Conservation (phyloP, 306 rosid species). For the Vicia sativa region DNA sequence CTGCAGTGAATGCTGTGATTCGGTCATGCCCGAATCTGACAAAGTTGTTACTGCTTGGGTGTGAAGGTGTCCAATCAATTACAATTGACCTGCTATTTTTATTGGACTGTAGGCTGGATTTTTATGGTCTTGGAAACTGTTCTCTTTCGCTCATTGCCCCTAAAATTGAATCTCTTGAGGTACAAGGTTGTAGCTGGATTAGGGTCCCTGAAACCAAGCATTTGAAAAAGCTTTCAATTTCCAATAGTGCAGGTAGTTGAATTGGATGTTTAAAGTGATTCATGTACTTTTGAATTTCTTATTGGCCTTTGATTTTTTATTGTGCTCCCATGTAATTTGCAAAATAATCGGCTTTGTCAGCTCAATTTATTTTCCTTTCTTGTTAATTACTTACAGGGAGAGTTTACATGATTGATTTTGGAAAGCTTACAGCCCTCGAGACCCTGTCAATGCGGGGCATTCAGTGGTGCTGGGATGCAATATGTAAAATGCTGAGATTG, state of each 20-base stretch:
- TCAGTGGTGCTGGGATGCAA: slow-evolving; percentile 96
- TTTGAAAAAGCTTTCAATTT: slow-evolving; percentile 71
- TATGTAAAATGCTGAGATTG: slow-evolving; percentile 77
- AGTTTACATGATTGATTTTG: slow-evolving; percentile 90
- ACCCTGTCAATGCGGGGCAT: slow-evolving; percentile 77
- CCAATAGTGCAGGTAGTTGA: slow-evolving; percentile 77
- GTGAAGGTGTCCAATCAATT: slow-evolving; percentile 75
- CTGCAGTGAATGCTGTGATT: slow-evolving; percentile 56
- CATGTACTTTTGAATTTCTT: slow-evolving; percentile 21
- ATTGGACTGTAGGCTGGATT: slow-evolving; percentile 84
- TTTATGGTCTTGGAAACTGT: slow-evolving; percentile 80
- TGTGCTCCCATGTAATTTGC: not conserved
- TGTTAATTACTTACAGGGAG: slow-evolving; percentile 60
- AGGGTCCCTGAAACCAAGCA: slow-evolving; percentile 61
- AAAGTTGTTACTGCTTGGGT: slow-evolving; percentile 75
- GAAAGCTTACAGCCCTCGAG: slow-evolving; percentile 72
- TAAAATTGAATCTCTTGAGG: slow-evolving; percentile 74
- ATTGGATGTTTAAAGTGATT: slow-evolving; percentile 30
- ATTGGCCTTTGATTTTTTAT: not conserved
- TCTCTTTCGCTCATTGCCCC: slow-evolving; percentile 67
- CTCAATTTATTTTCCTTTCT: slow-evolving; percentile 9
- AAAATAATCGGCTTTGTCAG: not conserved
- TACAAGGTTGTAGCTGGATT: slow-evolving; percentile 98
- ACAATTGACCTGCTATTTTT: slow-evolving; percentile 67
- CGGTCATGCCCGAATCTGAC: slow-evolving; percentile 66